Base-by-base conservation (phyloP, 345 rosid species). In the Salix udensis region DNA sequence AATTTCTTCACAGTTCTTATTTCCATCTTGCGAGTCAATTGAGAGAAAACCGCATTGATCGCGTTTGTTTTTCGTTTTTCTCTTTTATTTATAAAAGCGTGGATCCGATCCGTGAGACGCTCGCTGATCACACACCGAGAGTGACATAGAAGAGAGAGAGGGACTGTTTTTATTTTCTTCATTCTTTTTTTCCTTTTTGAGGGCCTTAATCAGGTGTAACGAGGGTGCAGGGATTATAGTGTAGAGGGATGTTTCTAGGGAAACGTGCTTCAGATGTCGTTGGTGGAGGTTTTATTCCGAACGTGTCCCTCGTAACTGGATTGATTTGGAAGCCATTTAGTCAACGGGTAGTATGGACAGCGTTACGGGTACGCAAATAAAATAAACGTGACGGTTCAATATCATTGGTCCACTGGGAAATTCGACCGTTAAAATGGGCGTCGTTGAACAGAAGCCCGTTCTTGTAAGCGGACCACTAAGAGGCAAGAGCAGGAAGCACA, bases 51-150 rank as follows among this genome's bases (percentile, higher is more conserved):
- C 78, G 76, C 39, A 24, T 67, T 61, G 70, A 79, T 83, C 78
- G 78, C 78, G n/a, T 68, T 68, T 44, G 39, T 73, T 21, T 78
- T 62, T 80, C 61, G 44, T 73, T 21, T 78, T 62, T 79, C 61
- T 50, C 64, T 40, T 18, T 69, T 46, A 71, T 48, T 39, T 79
- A 72, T 66, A 73, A 10, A 74, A 68, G 66, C 80, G 78, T 76
- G 83, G 94, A 91, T 90, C 91, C 90, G 91, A 91, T 88, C 90
- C 86, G 80, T 10, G 77, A 85, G 77, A 81, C 73, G 78, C 82
- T 74, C 85, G 80, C 36, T 87, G 89, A 86, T 91, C 86, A 73
- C 78, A 61, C 9, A 50, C 7, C 18, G 10, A 36, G 42, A 24
- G 24, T 36, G 4, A 62, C 37, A 76, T 69, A 42, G 39, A 48